A percentile compares a stretch with the other conserved stretches of the same genome.
These are phyloP conservation scores for Hypoxylon sp. DNA, from an alignment of 2,329 filamentous ascomycete species.

Conservation along the genomic window DNA sequence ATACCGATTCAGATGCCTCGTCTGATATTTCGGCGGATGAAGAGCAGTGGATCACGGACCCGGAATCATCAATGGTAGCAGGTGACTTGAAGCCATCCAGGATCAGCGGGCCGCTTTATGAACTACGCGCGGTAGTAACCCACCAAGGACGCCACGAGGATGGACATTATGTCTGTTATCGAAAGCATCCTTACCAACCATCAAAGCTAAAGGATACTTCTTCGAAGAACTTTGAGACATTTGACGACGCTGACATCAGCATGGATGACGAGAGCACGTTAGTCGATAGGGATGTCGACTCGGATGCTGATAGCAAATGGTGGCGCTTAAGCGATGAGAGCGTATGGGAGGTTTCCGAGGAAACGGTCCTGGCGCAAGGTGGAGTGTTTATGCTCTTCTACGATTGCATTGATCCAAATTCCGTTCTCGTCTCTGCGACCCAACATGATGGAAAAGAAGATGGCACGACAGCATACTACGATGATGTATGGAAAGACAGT, in stretches of 20 bases:
- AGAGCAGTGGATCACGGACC: slow-evolving; percentile 76
- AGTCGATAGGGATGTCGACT: slow-evolving; percentile 32
- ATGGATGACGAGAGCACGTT: slow-evolving; percentile 30
- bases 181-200: slow-evolving; percentile 65
- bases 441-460: slow-evolving; percentile 12
- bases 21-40: slow-evolving; percentile 43
- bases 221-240: slow-evolving; percentile 6
- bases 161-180: slow-evolving; percentile 93
- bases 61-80: slow-evolving; percentile 77
- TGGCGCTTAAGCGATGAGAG: slow-evolving; percentile 92
- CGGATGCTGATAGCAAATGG: slow-evolving; percentile 67
- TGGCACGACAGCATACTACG: background rate
- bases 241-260: slow-evolving; percentile 25
- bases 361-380: slow-evolving; percentile 75
- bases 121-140: slow-evolving; percentile 83
- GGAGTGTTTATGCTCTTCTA: slow-evolving; percentile 99
- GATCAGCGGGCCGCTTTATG: slow-evolving; percentile 70
- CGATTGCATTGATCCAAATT: slow-evolving; percentile 71
- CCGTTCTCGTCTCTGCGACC: slow-evolving; percentile 52
- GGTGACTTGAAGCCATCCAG: slow-evolving; percentile 60
- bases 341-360: slow-evolving; percentile 77
- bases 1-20: slow-evolving; percentile 32
- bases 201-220: slow-evolving; percentile 11
- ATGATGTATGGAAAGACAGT: too few relatives aligned
- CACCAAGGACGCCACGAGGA: slow-evolving; percentile 93